phyloP scores from a whole-genome alignment of 2,329 filamentous ascomycete species.

The Pseudogymnoascus sp. region DNA sequence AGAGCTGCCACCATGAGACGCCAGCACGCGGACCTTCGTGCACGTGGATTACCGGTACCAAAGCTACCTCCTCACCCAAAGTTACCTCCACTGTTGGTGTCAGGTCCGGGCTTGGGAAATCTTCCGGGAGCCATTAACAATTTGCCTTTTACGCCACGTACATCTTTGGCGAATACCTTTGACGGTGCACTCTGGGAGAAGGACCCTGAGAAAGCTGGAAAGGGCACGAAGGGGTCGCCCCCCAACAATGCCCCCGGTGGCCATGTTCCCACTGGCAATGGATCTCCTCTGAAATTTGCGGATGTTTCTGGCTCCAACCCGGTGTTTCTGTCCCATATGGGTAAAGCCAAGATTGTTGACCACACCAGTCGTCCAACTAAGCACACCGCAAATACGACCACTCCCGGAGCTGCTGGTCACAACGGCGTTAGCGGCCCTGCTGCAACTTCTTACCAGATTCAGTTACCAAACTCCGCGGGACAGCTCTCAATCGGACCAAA shows the following conservation, averaged over 20 bases:
- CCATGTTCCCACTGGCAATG: background rate
- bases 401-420: background rate
- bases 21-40: background rate
- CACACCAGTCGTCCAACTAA: background rate
- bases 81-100: background rate
- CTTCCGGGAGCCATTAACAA: background rate
- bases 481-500: background rate
- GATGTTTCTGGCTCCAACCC: background rate
- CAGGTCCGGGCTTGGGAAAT: background rate
- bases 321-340: background rate
- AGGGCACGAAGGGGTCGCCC: background rate
- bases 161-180: background rate
- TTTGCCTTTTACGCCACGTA: background rate
- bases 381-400: background rate
- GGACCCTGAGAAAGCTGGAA: background rate
- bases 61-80: background rate
- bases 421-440: background rate
- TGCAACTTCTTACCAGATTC: background rate
- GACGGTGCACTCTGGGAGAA: background rate
- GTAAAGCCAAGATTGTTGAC: background rate
- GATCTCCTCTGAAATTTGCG: background rate
- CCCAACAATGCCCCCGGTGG: background rate
- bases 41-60: background rate
- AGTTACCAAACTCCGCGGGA: background rate
- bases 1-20: slow-evolving; percentile 5